These are phyloP conservation scores for Flaveria robusta DNA, from an alignment of 129 eudicot genomes.

Conservation along the genomic window DNA sequence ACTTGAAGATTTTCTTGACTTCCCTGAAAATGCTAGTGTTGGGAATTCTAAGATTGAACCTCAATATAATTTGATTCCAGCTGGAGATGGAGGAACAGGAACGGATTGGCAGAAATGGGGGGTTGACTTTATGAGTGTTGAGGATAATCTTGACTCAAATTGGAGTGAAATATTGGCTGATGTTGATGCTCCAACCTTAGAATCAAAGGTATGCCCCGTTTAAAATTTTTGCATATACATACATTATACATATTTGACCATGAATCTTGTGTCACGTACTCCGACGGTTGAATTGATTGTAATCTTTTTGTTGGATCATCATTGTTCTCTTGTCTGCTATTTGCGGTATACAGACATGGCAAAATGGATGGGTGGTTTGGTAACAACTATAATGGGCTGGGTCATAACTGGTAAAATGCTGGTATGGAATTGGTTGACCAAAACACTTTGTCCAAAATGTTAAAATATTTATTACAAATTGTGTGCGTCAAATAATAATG, in stretches of 20 bases:
- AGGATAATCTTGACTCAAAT: slow-evolving; percentile 52
- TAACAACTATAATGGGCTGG: neutral
- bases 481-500: no score
- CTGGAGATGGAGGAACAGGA: slow-evolving; percentile 47
- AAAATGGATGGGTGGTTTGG: neutral
- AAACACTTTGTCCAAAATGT: neutral
- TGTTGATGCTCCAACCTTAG: slow-evolving; percentile 60
- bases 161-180: slow-evolving; percentile 74
- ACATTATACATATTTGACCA: no score
- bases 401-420: neutral
- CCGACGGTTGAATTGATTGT: neutral
- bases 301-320: neutral
- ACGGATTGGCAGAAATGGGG: slow-evolving; percentile 68
- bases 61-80: slow-evolving; percentile 29
- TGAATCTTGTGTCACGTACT: neutral
- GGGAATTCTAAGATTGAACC: slow-evolving; percentile 48
- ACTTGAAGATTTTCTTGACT: slow-evolving; percentile 50
- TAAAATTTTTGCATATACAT: slow-evolving; percentile 4
- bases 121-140: slow-evolving; percentile 57
- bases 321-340: neutral
- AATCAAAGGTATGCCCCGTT: slow-evolving; percentile 56
- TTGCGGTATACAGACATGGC: neutral
- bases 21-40: slow-evolving; percentile 35
- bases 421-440: neutral
- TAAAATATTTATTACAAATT: neutral